Conservation (phyloP, 2,329 filamentous ascomycete species). For the Alternaria sp. region DNA sequence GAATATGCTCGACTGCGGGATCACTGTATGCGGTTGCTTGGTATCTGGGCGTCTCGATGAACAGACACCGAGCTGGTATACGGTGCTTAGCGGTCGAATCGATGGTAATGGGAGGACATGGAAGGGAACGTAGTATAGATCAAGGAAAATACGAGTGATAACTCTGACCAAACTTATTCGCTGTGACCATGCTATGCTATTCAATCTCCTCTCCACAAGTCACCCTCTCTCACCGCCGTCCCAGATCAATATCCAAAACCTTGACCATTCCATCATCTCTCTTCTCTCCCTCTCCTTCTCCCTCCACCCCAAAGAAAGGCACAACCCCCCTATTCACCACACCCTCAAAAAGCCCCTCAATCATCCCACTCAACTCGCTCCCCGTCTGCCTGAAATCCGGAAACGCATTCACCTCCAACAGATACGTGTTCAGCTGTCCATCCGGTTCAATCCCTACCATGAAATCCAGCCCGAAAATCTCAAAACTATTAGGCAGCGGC, state of each 20-base stretch:
- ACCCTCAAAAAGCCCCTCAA: slow-evolving; percentile 77
- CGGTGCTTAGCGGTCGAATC: background rate
- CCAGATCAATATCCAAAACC: slow-evolving; percentile 57
- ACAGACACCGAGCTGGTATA: background rate
- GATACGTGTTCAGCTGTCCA: slow-evolving; percentile 62
- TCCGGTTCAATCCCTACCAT: slow-evolving; percentile 66
- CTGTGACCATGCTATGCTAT: background rate
- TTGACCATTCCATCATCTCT: slow-evolving; percentile 44
- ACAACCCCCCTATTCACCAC: slow-evolving; percentile 71
- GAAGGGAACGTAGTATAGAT: background rate
- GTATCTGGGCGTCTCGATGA: background rate
- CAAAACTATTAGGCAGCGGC: slow-evolving; percentile 84
- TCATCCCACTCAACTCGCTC: slow-evolving; percentile 70
- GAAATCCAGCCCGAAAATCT: slow-evolving; percentile 91
- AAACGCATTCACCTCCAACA: slow-evolving; percentile 94
- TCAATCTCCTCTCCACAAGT: too few relatives aligned
- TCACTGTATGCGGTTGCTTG: background rate
- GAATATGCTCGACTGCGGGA: background rate
- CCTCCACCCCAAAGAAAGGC: slow-evolving; percentile 66
- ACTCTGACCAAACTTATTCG: background rate
- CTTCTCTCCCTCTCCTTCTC: background rate
- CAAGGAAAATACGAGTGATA: slow-evolving; percentile 1
- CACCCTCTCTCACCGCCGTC: slow-evolving; percentile 33
- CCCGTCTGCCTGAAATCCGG: slow-evolving; percentile 96
- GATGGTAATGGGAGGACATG: background rate